phyloP scores from a whole-genome alignment of 768 basidiomycete genomes.

The Flagelloscypha sp. region DNA sequence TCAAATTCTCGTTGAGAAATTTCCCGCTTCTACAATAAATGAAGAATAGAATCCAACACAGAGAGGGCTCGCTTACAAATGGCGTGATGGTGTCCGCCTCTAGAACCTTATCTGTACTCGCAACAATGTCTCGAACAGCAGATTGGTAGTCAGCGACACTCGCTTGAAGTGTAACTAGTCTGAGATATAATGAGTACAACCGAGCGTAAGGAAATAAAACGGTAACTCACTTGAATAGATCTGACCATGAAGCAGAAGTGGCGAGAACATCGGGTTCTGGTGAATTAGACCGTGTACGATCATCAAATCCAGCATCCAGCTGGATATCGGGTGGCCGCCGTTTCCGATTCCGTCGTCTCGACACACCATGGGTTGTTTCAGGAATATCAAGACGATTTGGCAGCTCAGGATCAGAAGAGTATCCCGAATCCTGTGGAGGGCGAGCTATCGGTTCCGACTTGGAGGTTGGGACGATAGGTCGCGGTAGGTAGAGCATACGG shows the following conservation, averaged over 20 bases:
- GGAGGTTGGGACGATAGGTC: conserved; percentile 20
- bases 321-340: too few relatives aligned
- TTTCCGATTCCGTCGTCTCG: too few relatives aligned
- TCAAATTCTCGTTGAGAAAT: conserved; percentile 55
- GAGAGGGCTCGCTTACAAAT: conserved; percentile 16
- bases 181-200: conserved; percentile 17
- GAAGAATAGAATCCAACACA: background rate
- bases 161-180: conserved; percentile 46
- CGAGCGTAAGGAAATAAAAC: conserved; percentile 3
- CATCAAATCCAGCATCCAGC: too few relatives aligned
- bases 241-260: conserved; percentile 56
- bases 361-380: too few relatives aligned
- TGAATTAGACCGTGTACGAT: conserved; percentile 10
- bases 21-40: conserved; percentile 52
- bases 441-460: conserved; percentile 36
- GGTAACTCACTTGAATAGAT: conserved; percentile 56
- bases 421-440: conserved; percentile 55
- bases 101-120: conserved; percentile 40
- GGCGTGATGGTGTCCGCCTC: conserved; percentile 18
- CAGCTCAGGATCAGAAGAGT: conserved; percentile 72
- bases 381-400: too few relatives aligned
- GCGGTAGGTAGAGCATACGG: conserved; percentile 51
- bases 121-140: conserved; percentile 40
- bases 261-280: conserved; percentile 10
- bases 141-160: conserved; percentile 42